Percentiles rank a stretch among this genome's conserved stretches.
phyloP scores from a whole-genome alignment of 345 rosid genomes.

The Pseudoturritis turrita region DNA sequence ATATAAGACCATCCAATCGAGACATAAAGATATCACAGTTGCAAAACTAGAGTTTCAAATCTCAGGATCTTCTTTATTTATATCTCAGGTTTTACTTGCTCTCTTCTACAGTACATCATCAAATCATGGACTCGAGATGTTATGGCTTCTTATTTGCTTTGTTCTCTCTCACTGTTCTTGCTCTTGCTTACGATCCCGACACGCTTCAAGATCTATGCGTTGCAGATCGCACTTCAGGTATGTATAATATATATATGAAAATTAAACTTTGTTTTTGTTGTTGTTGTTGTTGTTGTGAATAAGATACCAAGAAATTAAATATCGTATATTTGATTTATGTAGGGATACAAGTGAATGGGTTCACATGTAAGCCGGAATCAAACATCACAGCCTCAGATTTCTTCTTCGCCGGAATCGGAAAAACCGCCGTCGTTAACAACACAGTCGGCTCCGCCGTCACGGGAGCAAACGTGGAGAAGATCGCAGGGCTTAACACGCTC shows the following conservation, averaged over 20 bases:
- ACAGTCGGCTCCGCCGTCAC: constrained; percentile 56
- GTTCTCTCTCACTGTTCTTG: constrained; percentile 19
- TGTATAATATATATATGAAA: no score
- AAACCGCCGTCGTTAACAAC: constrained; percentile 40
- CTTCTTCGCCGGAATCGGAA: constrained; percentile 50
- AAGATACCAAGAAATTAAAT: neutral
- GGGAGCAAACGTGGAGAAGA: constrained; percentile 53
- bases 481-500: constrained; percentile 65
- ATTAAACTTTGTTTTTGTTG: neutral
- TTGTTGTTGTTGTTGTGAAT: neutral
- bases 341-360: constrained; percentile 57
- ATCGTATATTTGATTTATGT: neutral
- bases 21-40: neutral
- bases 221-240: constrained; percentile 46
- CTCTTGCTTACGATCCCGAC: constrained; percentile 51
- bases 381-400: constrained; percentile 54
- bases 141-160: neutral
- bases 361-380: constrained; percentile 49
- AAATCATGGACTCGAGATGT: constrained; percentile 14
- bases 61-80: neutral
- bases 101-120: neutral
- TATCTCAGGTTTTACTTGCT: neutral
- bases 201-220: constrained; percentile 68
- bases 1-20: neutral
- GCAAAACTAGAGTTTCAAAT: neutral